A percentile compares a stretch with the other conserved stretches of the same genome.
Evolutionary conservation across 192 early-diverging fungal species (phyloP).

Genomic region (Podila minutissima): DNA sequence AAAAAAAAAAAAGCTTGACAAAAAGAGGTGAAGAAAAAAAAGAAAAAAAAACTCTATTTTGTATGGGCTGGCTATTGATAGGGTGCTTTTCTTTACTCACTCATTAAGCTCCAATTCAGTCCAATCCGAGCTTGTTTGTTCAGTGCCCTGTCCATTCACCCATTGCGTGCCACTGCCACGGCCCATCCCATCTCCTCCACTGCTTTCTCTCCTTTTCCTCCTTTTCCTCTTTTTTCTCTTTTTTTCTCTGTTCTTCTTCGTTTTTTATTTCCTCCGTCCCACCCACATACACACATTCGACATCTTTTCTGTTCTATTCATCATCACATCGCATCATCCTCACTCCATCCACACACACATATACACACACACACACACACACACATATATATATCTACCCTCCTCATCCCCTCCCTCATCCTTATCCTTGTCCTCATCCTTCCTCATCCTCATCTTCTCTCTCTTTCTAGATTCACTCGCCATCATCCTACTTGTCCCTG

Average conservation of each 20-base stretch:
- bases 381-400: no score
- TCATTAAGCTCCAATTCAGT: no score
- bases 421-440: neutral
- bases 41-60: no score
- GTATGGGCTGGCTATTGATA: no score
- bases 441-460: neutral
- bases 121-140: no score
- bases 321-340: neutral
- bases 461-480: neutral
- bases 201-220: neutral
- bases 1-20: no score
- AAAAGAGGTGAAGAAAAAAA: no score
- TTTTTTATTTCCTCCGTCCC: neutral
- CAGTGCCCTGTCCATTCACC: neutral
- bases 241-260: neutral
- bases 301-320: slow-evolving; percentile 1
- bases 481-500: no score
- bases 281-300: neutral
- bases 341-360: neutral
- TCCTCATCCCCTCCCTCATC: no score
- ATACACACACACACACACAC: no score
- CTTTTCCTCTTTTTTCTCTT: neutral
- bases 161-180: neutral
- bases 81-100: no score
- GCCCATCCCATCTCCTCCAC: neutral